Evolutionary conservation across 116 monocot species (phyloP), one percentile per base, ranked within the genome.

Genomic region (Papilionanthe hybrid): DNA sequence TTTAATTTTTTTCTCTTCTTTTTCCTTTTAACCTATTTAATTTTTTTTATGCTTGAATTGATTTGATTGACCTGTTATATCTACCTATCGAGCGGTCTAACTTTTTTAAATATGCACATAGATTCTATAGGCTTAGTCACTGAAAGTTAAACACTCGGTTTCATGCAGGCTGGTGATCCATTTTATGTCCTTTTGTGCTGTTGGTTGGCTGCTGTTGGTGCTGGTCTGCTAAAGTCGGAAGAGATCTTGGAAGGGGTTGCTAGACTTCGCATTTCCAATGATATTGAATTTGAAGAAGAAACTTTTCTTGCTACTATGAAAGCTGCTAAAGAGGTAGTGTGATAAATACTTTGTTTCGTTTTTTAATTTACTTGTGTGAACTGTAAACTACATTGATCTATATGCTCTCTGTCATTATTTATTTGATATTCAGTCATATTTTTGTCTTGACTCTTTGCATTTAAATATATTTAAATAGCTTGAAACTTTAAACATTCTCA

Each of bases 281-380:
- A 94, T 79, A 94, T 94, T 72, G 94, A 97, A 72, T 94, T 92
- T 86, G 97, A 97, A 81, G 97, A 97, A 85, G 86, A 94, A 75
- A 97, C 83, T 45, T 97, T 90, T 68, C 53, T 97, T 37, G 84
- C 86, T 37, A 82, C 87, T 42, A 97, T 97, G 97, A 82, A 66
- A 73, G 73, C 89, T 80, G 89, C 92, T 42, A 97, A 74, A 84
- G 92, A 97, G 89, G 97, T 97, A 77, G 74, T 65, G 7, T 65
- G 65, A 65, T 23, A 25, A 23, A 65, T 65, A 65, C 65, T 63
- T 23, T 9, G 1, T 65, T 60, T n/a, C 5, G 20, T 60, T 65
- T 65, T 65, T 27, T 27, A 65, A 25, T 25, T 57, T 18, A 1
- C 57, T 65, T 23, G 6, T 23, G 10, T 27, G 27, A 65, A 65